Base-by-base conservation (phyloP, 2,329 filamentous ascomycete genomes). In the Gaeumannomyces sp. region DNA sequence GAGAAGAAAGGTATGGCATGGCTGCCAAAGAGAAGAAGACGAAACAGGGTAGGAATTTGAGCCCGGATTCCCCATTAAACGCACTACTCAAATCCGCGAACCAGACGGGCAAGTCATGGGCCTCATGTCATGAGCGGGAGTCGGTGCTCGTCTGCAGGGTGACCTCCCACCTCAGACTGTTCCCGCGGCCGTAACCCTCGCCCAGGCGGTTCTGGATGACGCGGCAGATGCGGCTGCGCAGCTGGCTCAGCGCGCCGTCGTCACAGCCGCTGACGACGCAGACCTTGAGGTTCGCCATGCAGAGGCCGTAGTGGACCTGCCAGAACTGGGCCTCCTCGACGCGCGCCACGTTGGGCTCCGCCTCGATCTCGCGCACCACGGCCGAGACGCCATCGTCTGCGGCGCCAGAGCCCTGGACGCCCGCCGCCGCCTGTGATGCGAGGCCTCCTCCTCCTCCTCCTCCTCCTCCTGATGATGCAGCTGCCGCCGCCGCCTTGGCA, bases 241-340 rank as follows among this genome's bases (percentile, higher is more conserved):
- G 77, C 71, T 89, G 89, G 66, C 83, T 82, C 66, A 96, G 79
- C 7, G 88, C 85, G 19, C 89, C 85, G 67, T 95, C 92, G 59
- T 90, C 88, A 60, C 77, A 80, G 5, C 88, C 89, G 67, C 78
- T 80, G 5, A 79, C 75, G 31, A 97, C 85, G 66, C 88, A 85
- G 27, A 99, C 77, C 75, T 92, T 96, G 69, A 99, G 76, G 73
- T 96, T 97, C 11, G 95, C 95, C 90, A 98, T 96, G 73, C 93
- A 96, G 57, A 98, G 81, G 1, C 94, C 93, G 74, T 98, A 97
- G 77, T 99, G 95, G 19, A 97, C 95, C 79, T 99, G 95, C 95
- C 95, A 99, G 76, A 99, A 97, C 73, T 93, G 89, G 1, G 93
- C 94, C 72, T 97, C 93, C 65, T 97, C 92, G 60, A 99, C 87